Base-by-base conservation (phyloP, 768 basidiomycete genomes). In the Mycena pura region DNA sequence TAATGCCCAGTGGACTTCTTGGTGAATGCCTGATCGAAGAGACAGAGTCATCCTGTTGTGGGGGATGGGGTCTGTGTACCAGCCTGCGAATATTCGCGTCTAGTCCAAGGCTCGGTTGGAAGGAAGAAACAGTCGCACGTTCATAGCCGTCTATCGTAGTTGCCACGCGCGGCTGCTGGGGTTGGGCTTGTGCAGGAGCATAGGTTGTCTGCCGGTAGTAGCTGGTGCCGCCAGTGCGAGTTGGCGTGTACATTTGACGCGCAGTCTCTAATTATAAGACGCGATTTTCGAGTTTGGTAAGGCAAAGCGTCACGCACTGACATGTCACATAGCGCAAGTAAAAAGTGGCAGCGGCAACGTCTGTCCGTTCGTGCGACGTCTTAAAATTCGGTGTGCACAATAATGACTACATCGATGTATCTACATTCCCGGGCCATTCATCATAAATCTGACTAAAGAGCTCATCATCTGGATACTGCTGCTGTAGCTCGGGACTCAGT, bases 1-100 rank as follows among this genome's bases (percentile, higher is more conserved):
- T 36, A 99, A 84, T 19, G 95, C 92, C 92, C 94, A 98, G 56
- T 87, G 86, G 56, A 95, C 82, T 70, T 99, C 96, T 8, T 84
- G 75, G 52, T 87, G 82, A 45, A 99, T 89, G 5, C 88, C 90
- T 14, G 93, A 98, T 24, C 88, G 85, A 39, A 99, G 76, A 3
- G 95, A 89, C 15, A 99, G 86, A n/a, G 94, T 80, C 86, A 98
- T 93, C 39, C 96, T 85, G 72, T 98, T 98, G 70, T 79, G 89
- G 1, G 90, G 80, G 3, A 85, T 82, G 1, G 83, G 79, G 66
- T 95, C 92, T n/a, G 93, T 91, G 69, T 93, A 95, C 87, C 92
- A 93, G 67, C 91, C 92, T 92, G 66, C 22, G 57, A 31, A 47
- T 62, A 63, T 40, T 39, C 52, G 28, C 41, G 48, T 66, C 48